Evolutionary conservation across 768 basidiomycete genomes (phyloP).

Genomic region (Trametes cubensis): DNA sequence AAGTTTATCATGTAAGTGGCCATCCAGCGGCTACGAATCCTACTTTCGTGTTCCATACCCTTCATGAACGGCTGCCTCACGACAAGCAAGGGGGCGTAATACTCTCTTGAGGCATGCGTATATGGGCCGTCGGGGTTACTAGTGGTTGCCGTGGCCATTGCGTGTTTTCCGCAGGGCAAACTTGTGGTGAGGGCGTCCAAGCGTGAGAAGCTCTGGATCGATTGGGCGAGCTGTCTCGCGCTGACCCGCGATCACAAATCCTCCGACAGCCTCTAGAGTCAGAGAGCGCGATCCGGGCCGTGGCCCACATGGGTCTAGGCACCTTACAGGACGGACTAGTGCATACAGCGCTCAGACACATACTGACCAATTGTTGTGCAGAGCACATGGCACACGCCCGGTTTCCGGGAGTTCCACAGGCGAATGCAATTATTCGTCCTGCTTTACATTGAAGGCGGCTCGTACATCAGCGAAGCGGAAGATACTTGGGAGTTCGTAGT

Average conservation of each 20-base stretch:
- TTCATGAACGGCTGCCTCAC: neutral
- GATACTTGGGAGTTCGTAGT: constrained; percentile 92
- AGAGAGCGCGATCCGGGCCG: constrained; percentile 5
- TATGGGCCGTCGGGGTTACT: neutral
- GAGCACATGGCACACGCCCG: constrained; percentile 83
- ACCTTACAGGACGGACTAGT: neutral
- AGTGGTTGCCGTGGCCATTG: neutral
- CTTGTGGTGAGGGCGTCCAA: neutral
- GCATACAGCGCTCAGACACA: neutral
- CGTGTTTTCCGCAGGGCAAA: neutral
- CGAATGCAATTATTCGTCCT: constrained; percentile 94
- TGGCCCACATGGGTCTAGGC: neutral
- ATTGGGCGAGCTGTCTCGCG: constrained; percentile 10
- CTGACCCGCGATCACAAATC: neutral
- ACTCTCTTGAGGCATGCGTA: no score
- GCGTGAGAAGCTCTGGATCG: constrained; percentile 17
- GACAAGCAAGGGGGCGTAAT: no score
- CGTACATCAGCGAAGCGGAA: constrained; percentile 93
- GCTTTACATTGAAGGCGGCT: constrained; percentile 94
- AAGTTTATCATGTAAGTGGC: constrained; percentile 83
- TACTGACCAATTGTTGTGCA: constrained; percentile 37
- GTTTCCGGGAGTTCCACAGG: constrained; percentile 89
- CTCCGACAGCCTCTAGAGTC: neutral
- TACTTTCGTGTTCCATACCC: neutral
- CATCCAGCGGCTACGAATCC: no score